phyloP scores from a whole-genome alignment of 352 stramenopile genomes.

The Pythium biforme region DNA sequence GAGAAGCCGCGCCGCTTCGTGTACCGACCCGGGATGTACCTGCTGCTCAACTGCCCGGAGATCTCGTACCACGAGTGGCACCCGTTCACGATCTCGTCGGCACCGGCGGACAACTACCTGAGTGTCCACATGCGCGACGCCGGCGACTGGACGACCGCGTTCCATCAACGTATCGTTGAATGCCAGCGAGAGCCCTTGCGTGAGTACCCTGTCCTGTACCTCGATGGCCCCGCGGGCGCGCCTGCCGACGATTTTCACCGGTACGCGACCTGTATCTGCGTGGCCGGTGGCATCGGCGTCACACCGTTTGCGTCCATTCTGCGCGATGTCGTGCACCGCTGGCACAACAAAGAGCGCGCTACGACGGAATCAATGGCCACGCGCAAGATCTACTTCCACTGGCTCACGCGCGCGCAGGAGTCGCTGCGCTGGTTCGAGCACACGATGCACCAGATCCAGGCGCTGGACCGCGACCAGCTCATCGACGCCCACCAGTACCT shows the following conservation, averaged over 20 bases:
- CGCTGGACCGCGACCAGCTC: neutral
- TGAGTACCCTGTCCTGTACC: slow-evolving; percentile 19
- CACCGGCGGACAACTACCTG: slow-evolving; percentile 42
- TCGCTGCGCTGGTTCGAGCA: slow-evolving; percentile 2
- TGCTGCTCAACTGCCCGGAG: slow-evolving; percentile 44
- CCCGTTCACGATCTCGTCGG: slow-evolving; percentile 87
- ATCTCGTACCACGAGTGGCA: slow-evolving; percentile 76
- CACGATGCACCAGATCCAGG: slow-evolving; percentile 7
- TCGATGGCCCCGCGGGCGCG: slow-evolving; percentile 24
- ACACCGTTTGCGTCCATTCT: slow-evolving; percentile 20
- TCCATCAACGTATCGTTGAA: slow-evolving; percentile 7
- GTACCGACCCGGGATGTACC: slow-evolving; percentile 37
- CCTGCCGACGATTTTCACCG: slow-evolving; percentile 21
- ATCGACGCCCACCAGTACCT: slow-evolving; percentile 8
- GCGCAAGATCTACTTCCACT: slow-evolving; percentile 10
- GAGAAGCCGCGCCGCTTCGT: slow-evolving; percentile 15
- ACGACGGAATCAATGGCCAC: neutral
- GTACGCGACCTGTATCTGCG: slow-evolving; percentile 24
- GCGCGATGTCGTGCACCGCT: neutral
- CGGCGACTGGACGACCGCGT: slow-evolving; percentile 33
- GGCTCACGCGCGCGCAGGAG: slow-evolving; percentile 4
- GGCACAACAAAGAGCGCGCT: neutral
- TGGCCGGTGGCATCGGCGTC: slow-evolving; percentile 29
- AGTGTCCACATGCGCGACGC: slow-evolving; percentile 34
- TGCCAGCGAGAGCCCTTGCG: neutral